Percentiles rank a stretch among this genome's conserved stretches.
phyloP scores from a whole-genome alignment of 2,329 filamentous ascomycete species.

The Exophiala sp. region DNA sequence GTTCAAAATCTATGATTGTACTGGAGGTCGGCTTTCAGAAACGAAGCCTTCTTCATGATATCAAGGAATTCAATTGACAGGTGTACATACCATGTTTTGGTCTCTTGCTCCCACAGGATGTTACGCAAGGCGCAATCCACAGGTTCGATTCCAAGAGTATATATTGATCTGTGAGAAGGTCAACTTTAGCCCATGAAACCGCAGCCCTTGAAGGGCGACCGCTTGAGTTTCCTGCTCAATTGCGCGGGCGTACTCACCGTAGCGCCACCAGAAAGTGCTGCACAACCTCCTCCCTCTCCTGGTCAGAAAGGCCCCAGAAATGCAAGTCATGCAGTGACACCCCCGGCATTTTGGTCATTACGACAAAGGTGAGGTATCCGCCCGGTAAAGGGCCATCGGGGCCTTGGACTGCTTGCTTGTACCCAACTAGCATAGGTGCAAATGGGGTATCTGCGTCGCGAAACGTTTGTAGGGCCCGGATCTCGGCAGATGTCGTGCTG shows the following conservation, averaged over 20 bases:
- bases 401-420: slow-evolving; percentile 23
- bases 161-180: slow-evolving; percentile 14
- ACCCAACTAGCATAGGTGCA: slow-evolving; percentile 27
- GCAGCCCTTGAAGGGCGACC: too few species aligned
- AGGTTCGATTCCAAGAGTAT: slow-evolving; percentile 24
- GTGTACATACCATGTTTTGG: slow-evolving; percentile 14
- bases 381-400: slow-evolving; percentile 22
- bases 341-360: slow-evolving; percentile 30
- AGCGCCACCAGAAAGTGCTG: slow-evolving; percentile 20
- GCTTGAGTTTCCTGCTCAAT: too few species aligned
- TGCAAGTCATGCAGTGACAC: slow-evolving; percentile 23
- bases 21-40: not conserved
- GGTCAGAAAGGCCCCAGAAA: slow-evolving; percentile 25
- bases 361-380: slow-evolving; percentile 29
- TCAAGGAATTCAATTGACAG: not conserved
- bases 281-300: slow-evolving; percentile 18
- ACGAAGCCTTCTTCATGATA: not conserved
- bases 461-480: slow-evolving; percentile 26
- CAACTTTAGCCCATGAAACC: too few species aligned
- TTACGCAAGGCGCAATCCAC: slow-evolving; percentile 27
- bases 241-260: slow-evolving; percentile 3
- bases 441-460: slow-evolving; percentile 16
- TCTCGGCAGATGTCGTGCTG: slow-evolving; percentile 24
- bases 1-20: slow-evolving; percentile 27
- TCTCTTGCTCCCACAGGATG: slow-evolving; percentile 24